A percentile compares a stretch with the other conserved stretches of the same genome.
These are phyloP conservation scores for Coemansia aciculifera DNA, from an alignment of 192 early-diverging fungal genomes.

Conservation along the genomic window DNA sequence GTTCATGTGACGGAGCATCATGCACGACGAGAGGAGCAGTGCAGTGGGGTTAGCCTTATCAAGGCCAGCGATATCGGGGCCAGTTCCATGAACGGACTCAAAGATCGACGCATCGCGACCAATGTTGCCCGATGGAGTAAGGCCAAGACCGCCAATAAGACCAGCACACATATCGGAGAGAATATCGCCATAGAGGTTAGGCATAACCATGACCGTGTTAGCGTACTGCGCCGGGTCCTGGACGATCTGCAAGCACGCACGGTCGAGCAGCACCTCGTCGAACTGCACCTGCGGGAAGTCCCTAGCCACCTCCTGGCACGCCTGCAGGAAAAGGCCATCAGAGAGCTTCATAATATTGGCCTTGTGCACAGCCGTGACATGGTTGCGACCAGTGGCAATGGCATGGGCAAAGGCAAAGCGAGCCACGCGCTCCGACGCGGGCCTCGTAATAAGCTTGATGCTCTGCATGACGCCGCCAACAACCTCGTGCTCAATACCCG, in stretches of 20 bases:
- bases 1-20: slow-evolving; percentile 98
- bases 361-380: slow-evolving; percentile 98
- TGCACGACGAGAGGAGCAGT: slow-evolving; percentile 88
- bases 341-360: slow-evolving; percentile 95
- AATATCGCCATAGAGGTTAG: slow-evolving; percentile 99
- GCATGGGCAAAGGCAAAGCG: slow-evolving; percentile 97
- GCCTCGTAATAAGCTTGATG: slow-evolving; percentile 98
- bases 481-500: slow-evolving; percentile 96
- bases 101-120: slow-evolving; percentile 97
- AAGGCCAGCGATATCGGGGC: slow-evolving; percentile 97
- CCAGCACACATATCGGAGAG: slow-evolving; percentile 97
- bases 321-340: slow-evolving; percentile 95
- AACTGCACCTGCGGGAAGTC: slow-evolving; percentile 92
- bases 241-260: slow-evolving; percentile 92
- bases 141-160: slow-evolving; percentile 95
- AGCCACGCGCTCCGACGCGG: slow-evolving; percentile 87
- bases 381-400: slow-evolving; percentile 80
- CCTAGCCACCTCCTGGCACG: slow-evolving; percentile 86
- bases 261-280: slow-evolving; percentile 90
- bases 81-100: slow-evolving; percentile 93
- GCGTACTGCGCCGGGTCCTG: slow-evolving; percentile 88
- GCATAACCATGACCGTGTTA: slow-evolving; percentile 99
- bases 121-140: slow-evolving; percentile 99
- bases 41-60: slow-evolving; percentile 96
- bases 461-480: slow-evolving; percentile 97